Percentiles rank a stretch among this genome's conserved stretches.
These are phyloP conservation scores for Glycyrrhiza uralensis DNA, from an alignment of 306 rosid genomes.

Conservation along the genomic window DNA sequence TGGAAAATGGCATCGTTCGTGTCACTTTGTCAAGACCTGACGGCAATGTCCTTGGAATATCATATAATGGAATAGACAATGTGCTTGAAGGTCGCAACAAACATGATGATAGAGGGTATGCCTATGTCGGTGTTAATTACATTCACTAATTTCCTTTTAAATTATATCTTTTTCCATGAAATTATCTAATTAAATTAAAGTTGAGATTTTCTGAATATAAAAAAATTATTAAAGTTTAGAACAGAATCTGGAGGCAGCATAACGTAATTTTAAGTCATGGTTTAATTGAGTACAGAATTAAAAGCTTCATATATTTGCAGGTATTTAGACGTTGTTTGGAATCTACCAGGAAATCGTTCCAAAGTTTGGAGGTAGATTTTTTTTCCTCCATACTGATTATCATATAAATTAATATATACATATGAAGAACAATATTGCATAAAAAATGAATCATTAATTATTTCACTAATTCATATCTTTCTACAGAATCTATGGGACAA, in stretches of 20 bases:
- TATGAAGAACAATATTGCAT: no score
- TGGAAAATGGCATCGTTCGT: slow-evolving; percentile 53
- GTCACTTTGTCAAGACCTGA: slow-evolving; percentile 45
- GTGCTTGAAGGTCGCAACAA: slow-evolving; percentile 39
- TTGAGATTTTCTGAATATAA: not conserved
- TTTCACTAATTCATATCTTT: not conserved
- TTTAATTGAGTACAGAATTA: no score
- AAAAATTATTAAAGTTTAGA: not conserved
- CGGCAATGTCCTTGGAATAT: slow-evolving; percentile 47
- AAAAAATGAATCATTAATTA: not conserved
- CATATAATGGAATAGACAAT: slow-evolving; percentile 50
- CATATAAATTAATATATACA: no score
- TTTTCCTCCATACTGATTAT: no score
- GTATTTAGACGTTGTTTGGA: slow-evolving; percentile 64
- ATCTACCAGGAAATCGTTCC: not conserved
- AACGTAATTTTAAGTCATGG: no score
- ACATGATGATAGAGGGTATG: slow-evolving; percentile 52
- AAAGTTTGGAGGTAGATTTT: slow-evolving; percentile 40
- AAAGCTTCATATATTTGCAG: slow-evolving; percentile 21
- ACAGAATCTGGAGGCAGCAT: not conserved
- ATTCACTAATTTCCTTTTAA: not conserved
- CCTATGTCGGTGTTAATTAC: no score
- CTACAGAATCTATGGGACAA: slow-evolving; percentile 39
- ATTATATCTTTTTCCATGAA: not conserved
- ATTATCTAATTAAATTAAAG: not conserved